Evolutionary conservation across 495 filamentous ascomycete species (phyloP).

Genomic region (Neurospora sp.): DNA sequence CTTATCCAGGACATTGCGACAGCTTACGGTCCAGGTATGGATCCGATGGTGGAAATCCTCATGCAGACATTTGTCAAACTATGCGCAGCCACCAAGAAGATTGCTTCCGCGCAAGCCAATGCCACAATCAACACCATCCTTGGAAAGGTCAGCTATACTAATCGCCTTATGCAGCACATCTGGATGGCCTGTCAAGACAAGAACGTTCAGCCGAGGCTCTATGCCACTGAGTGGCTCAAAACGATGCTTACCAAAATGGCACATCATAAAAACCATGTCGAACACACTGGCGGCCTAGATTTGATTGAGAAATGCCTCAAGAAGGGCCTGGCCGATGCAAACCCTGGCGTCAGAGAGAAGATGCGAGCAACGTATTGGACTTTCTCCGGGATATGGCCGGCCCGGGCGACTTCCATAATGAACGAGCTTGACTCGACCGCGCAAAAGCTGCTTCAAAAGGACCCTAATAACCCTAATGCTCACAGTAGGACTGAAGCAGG

Average conservation of each 20-base stretch:
- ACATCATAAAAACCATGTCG: slow-evolving; percentile 68
- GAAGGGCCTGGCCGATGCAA: slow-evolving; percentile 75
- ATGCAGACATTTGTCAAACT: slow-evolving; percentile 85
- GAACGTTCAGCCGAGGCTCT: slow-evolving; percentile 74
- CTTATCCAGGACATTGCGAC: slow-evolving; percentile 79
- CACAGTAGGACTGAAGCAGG: slow-evolving; percentile 41
- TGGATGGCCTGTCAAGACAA: slow-evolving; percentile 76
- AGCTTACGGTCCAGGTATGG: slow-evolving; percentile 64
- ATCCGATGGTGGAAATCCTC: slow-evolving; percentile 82
- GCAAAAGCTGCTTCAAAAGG: slow-evolving; percentile 64
- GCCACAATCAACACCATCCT: slow-evolving; percentile 66
- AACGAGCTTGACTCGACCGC: slow-evolving; percentile 62
- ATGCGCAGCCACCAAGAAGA: slow-evolving; percentile 80
- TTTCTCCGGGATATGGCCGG: slow-evolving; percentile 67
- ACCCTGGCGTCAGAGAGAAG: slow-evolving; percentile 74
- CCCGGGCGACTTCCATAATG: slow-evolving; percentile 66
- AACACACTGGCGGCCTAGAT: slow-evolving; percentile 73
- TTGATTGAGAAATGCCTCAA: slow-evolving; percentile 78
- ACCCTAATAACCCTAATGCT: slow-evolving; percentile 68
- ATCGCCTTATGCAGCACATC: slow-evolving; percentile 74
- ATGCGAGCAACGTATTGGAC: slow-evolving; percentile 80
- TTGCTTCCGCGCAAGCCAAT: slow-evolving; percentile 71
- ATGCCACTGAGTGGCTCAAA: slow-evolving; percentile 72
- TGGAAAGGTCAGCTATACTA: slow-evolving; percentile 63
- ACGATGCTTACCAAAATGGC: slow-evolving; percentile 69